Conservation (phyloP, 2,329 filamentous ascomycete genomes). For the Fusarium tupiense region DNA sequence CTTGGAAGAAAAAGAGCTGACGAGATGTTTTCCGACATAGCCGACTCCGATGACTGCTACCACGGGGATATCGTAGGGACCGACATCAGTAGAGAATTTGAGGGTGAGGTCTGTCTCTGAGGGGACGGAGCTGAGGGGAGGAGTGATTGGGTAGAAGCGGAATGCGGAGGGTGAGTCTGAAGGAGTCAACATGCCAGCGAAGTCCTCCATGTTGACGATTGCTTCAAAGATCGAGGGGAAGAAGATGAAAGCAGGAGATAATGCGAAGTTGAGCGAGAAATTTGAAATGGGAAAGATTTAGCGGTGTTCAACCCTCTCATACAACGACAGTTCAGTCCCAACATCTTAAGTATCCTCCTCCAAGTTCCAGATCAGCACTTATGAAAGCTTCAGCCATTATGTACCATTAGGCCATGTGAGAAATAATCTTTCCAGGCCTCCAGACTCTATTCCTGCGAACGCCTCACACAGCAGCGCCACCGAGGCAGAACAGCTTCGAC, state of each 20-base stretch:
- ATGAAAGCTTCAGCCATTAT: not conserved
- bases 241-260: not conserved
- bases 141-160: not conserved
- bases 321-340: not conserved
- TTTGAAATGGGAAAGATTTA: accelerated
- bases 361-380: not conserved
- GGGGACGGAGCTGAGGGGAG: not conserved
- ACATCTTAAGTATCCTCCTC: not conserved
- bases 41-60: not conserved
- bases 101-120: not conserved
- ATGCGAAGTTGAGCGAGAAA: not conserved
- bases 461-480: not conserved
- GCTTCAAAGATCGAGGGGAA: accelerated
- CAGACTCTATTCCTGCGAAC: no score
- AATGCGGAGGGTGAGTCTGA: not conserved
- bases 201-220: not conserved
- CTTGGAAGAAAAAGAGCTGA: not conserved
- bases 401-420: accelerated
- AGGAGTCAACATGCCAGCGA: not conserved
- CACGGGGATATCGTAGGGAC: not conserved
- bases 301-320: not conserved
- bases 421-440: accelerated
- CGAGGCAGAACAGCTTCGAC: not conserved
- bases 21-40: not conserved
- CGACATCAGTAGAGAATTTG: not conserved